Evolutionary conservation across 2,329 filamentous ascomycete species (phyloP), one percentile per base, ranked within the genome.

Genomic region (Blastomyces silverae): DNA sequence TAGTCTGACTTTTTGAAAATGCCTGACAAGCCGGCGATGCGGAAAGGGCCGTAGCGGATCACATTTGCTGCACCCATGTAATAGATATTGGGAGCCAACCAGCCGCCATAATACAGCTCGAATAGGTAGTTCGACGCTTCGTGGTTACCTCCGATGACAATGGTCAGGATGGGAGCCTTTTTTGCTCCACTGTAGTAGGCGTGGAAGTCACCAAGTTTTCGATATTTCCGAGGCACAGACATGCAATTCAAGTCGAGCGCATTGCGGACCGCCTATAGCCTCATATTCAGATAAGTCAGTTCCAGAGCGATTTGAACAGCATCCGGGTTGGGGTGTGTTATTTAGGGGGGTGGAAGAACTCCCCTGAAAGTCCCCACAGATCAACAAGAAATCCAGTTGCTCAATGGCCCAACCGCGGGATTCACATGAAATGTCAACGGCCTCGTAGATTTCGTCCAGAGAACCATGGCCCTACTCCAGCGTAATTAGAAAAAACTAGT

Each of bases 41-140:
- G 87, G 59, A 97, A 79, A 1, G 90, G 88, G 0, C 92, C 92
- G 37, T 95, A 81, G n/a, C 89, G 87, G 44, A 99, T 74, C 8
- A 97, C 88, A 73, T 96, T 96, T 65, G 93, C 91, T 39, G 92
- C 91, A 60, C 94, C 94, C 75, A 97, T 84, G 78, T 96, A 99
- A 81, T 96, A 99, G 68, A 97, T 97, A 69, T 93, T 96, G 11
- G 91, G 92, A 6, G 93, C 93, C 8, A 91, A 93, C 94, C 94
- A 99, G 62, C 94, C 94, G 64, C 94, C 94, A 74, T 97, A 95
- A 79, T 90, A 96, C 0, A 97, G 84, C 77, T 99, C 94, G 82
- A 88, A 94, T 3, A 96, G 80, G 76, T 97, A 87, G 61, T 90
- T 91, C 71, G 89, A 89, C 0, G 94, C 93, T 79, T 99, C 94